These are phyloP conservation scores for Huiozyma sinensis DNA, from an alignment of 805 yeast species.

Conservation along the genomic window DNA sequence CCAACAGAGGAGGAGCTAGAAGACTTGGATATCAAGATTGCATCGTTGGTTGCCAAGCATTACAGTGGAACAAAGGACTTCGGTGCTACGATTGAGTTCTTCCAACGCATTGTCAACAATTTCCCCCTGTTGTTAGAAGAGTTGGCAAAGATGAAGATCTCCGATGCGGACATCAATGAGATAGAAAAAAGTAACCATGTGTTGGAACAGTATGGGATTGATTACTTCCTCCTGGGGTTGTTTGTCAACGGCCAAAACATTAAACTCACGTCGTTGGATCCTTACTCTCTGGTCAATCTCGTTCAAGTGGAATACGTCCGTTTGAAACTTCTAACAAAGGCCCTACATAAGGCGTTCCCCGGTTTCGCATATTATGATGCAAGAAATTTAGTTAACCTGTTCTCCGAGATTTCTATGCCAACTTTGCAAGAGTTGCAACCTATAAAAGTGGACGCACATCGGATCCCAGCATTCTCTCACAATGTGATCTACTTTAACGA, in stretches of 20 bases:
- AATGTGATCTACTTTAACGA: conserved; percentile 67
- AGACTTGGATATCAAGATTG: conserved; percentile 26
- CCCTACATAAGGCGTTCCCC: neutral
- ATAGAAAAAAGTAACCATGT: conserved; percentile 11
- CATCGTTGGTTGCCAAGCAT: conserved; percentile 59
- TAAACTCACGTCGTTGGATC: conserved; percentile 16
- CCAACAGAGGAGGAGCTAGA: neutral
- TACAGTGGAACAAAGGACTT: conserved; percentile 28
- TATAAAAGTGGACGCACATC: conserved; percentile 24
- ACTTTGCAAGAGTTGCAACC: conserved; percentile 23
- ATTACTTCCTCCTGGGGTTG: conserved; percentile 23
- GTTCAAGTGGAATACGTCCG: conserved; percentile 14
- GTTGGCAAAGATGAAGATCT: neutral
- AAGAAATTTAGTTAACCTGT: conserved; percentile 14
- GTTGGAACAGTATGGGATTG: conserved; percentile 17
- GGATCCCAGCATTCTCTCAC: conserved; percentile 23
- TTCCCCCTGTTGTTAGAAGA: conserved; percentile 27
- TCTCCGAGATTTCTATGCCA: conserved; percentile 15
- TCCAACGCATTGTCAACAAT: conserved; percentile 31
- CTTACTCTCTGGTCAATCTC: conserved; percentile 12
- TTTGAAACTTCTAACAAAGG: conserved; percentile 1
- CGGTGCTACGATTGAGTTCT: conserved; percentile 26
- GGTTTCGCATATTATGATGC: conserved; percentile 1
- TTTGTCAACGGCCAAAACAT: conserved; percentile 26
- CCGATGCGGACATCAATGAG: neutral